Base-by-base conservation (phyloP, 2,329 filamentous ascomycete species). In the Xylaria sp. region DNA sequence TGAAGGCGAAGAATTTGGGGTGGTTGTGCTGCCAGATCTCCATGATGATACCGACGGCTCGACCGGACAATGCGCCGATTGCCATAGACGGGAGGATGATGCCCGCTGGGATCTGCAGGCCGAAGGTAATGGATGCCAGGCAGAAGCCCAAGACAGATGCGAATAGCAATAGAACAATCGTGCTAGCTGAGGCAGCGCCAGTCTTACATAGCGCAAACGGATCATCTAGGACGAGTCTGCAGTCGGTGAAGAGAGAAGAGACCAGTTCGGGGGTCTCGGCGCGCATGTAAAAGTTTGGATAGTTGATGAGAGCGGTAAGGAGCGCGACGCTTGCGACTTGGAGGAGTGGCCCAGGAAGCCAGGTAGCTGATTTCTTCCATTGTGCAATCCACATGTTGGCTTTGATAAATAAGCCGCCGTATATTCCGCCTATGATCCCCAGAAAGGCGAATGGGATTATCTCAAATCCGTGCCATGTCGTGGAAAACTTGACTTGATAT, bases 61-160 rank as follows among this genome's bases (percentile, higher is more conserved):
- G 89, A 23, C 94, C 94, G 57, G 89, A 90, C 4, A 97, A 81
- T 8, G 93, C 94, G 34, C 94, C 94, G 59, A 99, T 93, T 50
- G 93, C 92, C 85, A 99, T 94, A 10, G 93, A 96, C 1, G 94
- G 94, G 1, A 99, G 82, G 61, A 99, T 92, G 65, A 99, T 96
- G 51, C 94, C 94, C 1, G 94, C 93, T 7, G 94, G 94, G 54
- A 99, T 91, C 68, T 96, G 90, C 5, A 97, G 82, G 49, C 94
- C 94, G 71, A 99, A 99, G 0, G 93, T 97, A 63, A 96, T 82
- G 58, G 88, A 85, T 9, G 93, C 87, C 11, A 99, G 84, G 65
- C 92, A 82, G 75, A 96, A 93, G 59, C 92, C 94, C 5, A 96
- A 81, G 11, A 91, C 75, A 2, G 92, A 86, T 48, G 92, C 94